Percentiles rank a stretch among this genome's conserved stretches.
Conservation (phyloP, 805 yeast species). For the Wickerhamia fluorescens region DNA sequence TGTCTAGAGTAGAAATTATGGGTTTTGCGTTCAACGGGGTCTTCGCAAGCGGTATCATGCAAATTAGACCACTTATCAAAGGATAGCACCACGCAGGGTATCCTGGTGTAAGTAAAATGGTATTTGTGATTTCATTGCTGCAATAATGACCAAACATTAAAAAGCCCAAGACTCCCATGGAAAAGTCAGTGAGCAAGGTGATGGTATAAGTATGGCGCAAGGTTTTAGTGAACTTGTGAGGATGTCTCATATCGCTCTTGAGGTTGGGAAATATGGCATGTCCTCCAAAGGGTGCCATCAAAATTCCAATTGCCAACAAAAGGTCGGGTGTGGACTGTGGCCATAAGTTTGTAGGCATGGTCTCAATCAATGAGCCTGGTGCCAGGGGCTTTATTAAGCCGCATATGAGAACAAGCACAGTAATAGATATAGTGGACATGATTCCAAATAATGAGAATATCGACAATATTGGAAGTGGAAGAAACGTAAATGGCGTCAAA, state of each 20-base stretch:
- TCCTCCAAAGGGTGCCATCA: conserved; percentile 78
- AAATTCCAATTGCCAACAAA: conserved; percentile 51
- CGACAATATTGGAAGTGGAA: conserved; percentile 50
- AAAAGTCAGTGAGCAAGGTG: conserved; percentile 51
- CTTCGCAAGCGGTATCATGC: conserved; percentile 34
- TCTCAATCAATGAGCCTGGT: conserved; percentile 51
- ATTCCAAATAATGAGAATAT: conserved; percentile 52
- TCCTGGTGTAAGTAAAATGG: conserved; percentile 56
- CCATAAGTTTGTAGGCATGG: conserved; percentile 34
- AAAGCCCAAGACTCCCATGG: conserved; percentile 61
- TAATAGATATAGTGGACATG: conserved; percentile 44
- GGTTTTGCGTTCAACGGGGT: conserved; percentile 34
- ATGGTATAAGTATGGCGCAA: conserved; percentile 49
- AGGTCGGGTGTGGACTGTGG: conserved; percentile 29
- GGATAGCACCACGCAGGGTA: conserved; percentile 54
- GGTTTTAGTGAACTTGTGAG: conserved; percentile 48
- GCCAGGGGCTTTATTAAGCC: conserved; percentile 34
- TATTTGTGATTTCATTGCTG: conserved; percentile 71
- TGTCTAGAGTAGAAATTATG: conserved; percentile 32
- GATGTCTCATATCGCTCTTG: conserved; percentile 69
- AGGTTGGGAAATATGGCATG: conserved; percentile 79
- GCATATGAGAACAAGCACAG: conserved; percentile 38
- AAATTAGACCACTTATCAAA: conserved; percentile 25
- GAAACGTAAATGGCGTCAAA: conserved; percentile 70
- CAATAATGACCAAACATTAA: conserved; percentile 74